Percentiles rank a stretch among this genome's conserved stretches.
Conservation (phyloP, 371 early-diverging fungal species). For the Mortierella sp. region DNA sequence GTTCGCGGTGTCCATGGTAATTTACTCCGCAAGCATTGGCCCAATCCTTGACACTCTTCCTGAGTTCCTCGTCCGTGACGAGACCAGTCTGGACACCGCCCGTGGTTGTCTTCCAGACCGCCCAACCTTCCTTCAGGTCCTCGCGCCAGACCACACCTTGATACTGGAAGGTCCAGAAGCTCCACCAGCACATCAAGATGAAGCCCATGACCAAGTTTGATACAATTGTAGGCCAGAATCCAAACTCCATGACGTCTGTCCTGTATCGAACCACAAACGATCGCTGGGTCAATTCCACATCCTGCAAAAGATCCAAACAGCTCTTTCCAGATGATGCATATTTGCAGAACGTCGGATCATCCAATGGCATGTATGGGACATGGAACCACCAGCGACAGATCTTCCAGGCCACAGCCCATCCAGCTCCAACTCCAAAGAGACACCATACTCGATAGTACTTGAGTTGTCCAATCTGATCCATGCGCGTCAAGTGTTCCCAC, state of each 20-base stretch:
- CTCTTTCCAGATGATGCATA: slow-evolving; percentile 57
- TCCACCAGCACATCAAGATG: slow-evolving; percentile 70
- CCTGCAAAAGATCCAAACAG: slow-evolving; percentile 50
- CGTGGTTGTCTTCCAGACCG: slow-evolving; percentile 61
- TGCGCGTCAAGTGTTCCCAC: slow-evolving; percentile 67
- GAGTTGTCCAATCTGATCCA: slow-evolving; percentile 56
- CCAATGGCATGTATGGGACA: slow-evolving; percentile 58
- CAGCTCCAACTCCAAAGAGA: slow-evolving; percentile 65
- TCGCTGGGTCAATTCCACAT: slow-evolving; percentile 11
- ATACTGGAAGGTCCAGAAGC: slow-evolving; percentile 77
- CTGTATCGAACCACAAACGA: slow-evolving; percentile 49
- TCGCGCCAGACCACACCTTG: slow-evolving; percentile 72
- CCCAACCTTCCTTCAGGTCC: slow-evolving; percentile 69
- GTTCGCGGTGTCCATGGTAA: slow-evolving; percentile 19
- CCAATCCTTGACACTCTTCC: slow-evolving; percentile 52
- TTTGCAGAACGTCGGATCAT: slow-evolving; percentile 56
- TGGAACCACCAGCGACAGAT: slow-evolving; percentile 53
- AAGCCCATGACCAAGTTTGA: slow-evolving; percentile 66
- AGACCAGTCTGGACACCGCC: slow-evolving; percentile 50
- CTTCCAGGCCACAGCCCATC: slow-evolving; percentile 66
- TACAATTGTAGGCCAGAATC: slow-evolving; percentile 46
- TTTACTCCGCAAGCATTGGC: slow-evolving; percentile 13
- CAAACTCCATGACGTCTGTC: slow-evolving; percentile 55
- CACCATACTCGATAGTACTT: slow-evolving; percentile 69
- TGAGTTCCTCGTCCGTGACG: slow-evolving; percentile 42